Base-by-base conservation (phyloP, 306 rosid species). In the Inga leiocalycina region DNA sequence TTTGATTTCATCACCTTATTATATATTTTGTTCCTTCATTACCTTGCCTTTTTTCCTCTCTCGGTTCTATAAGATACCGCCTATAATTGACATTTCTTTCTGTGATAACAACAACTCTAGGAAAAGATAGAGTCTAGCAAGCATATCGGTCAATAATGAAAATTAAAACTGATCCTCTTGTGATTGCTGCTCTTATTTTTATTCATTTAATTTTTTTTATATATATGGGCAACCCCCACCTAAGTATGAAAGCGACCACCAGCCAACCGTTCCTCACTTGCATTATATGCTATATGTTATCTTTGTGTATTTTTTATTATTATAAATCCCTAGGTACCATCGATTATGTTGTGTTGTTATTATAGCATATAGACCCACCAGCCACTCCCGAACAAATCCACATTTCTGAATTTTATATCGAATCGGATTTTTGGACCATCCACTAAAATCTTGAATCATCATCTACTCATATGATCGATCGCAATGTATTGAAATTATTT, bases 201-300 rank as follows among this genome's bases (percentile, higher is more conserved):
- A 43, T 44, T 43, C 49, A 41, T 71, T n/a, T 6, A 41, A 27
- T 27, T 44, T 84, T 85, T 84, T 86, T 81, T 83, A 82, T 92
- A 83, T 71, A 84, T 91, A 84, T 71, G 88, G 83, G 86, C 86
- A 93, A 91, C 91, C 88, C 85, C 94, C 93, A 88, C 88, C 92
- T 85, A 85, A 83, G 87, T 88, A 67, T 90, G 99, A 93, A 92
- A 96, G 86, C 84, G 98, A 96, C 95, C 65, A 79, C 87, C 80
- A 85, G 93, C 98, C 98, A 90, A 91, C 94, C 94, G 77, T 78
- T 73, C 61, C 85, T 79, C 89, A 79, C 85, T 81, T 87, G 82
- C 82, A 83, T 92, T 85, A 83, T 87, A 83, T 80, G 73, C 66
- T 86, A 82, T 78, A 75, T 77, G 70, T 81, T 48, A 79, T 83